Evolutionary conservation across 2,329 filamentous ascomycete genomes (phyloP).

Genomic region (Neonectria sp.): DNA sequence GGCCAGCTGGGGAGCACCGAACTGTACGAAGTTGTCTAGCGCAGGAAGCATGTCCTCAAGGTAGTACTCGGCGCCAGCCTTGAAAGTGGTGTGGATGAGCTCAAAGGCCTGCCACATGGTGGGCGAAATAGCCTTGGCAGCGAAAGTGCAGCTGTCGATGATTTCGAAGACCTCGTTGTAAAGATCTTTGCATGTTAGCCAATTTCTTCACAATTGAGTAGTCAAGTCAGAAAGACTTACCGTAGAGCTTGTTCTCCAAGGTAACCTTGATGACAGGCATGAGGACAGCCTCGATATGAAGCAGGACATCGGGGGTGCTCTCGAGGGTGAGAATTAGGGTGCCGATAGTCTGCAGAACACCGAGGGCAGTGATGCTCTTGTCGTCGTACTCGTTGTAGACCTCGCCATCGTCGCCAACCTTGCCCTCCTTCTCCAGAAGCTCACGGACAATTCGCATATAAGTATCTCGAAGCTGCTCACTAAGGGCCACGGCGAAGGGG

Average conservation of each 20-base stretch:
- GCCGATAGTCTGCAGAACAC: conserved; percentile 96
- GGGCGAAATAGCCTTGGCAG: conserved; percentile 93
- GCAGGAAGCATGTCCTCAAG: conserved; percentile 99
- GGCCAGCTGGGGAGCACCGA: conserved; percentile 84
- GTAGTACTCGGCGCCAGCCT: conserved; percentile 96
- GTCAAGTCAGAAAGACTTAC: conserved; percentile 59
- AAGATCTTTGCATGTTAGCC: conserved; percentile 72
- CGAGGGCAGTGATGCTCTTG: conserved; percentile 97
- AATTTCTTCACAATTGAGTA: conserved; percentile 15
- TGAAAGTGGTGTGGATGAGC: conserved; percentile 96
- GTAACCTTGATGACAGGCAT: conserved; percentile 98
- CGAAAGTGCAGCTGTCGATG: conserved; percentile 98
- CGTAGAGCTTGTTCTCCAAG: conserved; percentile 97
- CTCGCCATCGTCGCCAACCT: conserved; percentile 81
- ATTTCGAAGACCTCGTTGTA: conserved; percentile 99
- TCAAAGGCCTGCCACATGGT: conserved; percentile 99
- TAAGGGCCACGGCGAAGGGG: conserved; percentile 95
- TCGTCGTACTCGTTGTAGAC: conserved; percentile 95
- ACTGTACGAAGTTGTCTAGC: conserved; percentile 97
- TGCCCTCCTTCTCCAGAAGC: conserved; percentile 88
- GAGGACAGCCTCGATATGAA: conserved; percentile 94
- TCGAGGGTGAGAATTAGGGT: conserved; percentile 97
- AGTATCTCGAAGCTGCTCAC: conserved; percentile 95
- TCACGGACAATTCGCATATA: conserved; percentile 95
- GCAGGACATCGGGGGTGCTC: conserved; percentile 94